Evolutionary conservation across 1,284 basidiomycete genomes (phyloP), one percentile per base, ranked within the genome.

Genomic region (Peniophora sp.): DNA sequence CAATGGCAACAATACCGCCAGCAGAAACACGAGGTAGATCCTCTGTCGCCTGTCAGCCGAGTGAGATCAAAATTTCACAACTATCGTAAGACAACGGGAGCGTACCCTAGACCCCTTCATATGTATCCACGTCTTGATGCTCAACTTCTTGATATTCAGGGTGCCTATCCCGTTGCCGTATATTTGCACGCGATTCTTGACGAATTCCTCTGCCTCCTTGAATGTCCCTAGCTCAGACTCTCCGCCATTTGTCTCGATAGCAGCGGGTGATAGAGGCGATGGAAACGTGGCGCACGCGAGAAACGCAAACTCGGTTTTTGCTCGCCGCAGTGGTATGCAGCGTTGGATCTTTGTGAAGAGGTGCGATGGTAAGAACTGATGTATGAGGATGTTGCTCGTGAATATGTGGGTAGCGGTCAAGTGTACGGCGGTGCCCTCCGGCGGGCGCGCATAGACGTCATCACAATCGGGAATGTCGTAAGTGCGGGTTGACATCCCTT

Each of bases 311-410:
- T 36, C n/a, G 11, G 50, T 52, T 1, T 43, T 43, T n/a, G 20
- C 37, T 11, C 55, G 54, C 32, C 52, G 52, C 24, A 76, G 52
- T 32, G 61, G 59, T 0, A 75, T 62, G 14, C 66, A 53, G 2
- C 59, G 50, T 58, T 77, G 75, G 14, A 75, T 62, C 15, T 60
- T 53, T n/a, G 53, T 49, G 22, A 76, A 61, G 11, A 74, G 54
- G 12, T 45, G 49, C 6, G 62, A 62, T 10, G 72, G 64, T 12
- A 62, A 60, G 17, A 47, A 56, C 55, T 76, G 74, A 32, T 73
- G 51, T 12, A 37, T 17, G 2, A 53, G 47, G 11, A 58, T 42
- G 54, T 76, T 76, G 32, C 68, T 61, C 2, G 70, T 72, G 52
- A 74, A 75, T 32, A 76, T 57, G 52, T 76, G 75, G 36, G 35